A percentile compares a stretch with the other conserved stretches of the same genome.
Evolutionary conservation across 176 grass and related monocot genomes (phyloP).

Genomic region (Sorghum bicolor): Sorghum_bicolor_NCBIv3 NC_012872.2:71243001-71243500

Average conservation of each 20-base stretch:
- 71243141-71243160: conserved; percentile 48
- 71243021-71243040: conserved; percentile 49
- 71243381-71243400: conserved; percentile 74
- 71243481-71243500: conserved; percentile 47
- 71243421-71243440: conserved; percentile 91
- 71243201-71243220: too few relatives aligned
- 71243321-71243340: conserved; percentile 79
- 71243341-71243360: conserved; percentile 61
- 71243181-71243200: conserved; percentile 55
- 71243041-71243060: conserved; percentile 47
- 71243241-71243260: too few relatives aligned
- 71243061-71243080: background rate
- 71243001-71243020: conserved; percentile 44
- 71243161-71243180: conserved; percentile 70
- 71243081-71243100: conserved; percentile 21
- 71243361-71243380: conserved; percentile 80
- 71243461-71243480: conserved; percentile 86
- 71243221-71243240: too few relatives aligned
- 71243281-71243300: background rate
- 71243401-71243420: conserved; percentile 74
- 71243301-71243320: conserved; percentile 66
- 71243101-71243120: conserved; percentile 52
- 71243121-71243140: conserved; percentile 66
- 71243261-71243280: too few relatives aligned
- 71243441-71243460: conserved; percentile 46